Evolutionary conservation across 345 rosid species (phyloP).

Genomic region (Mangifera indica): DNA sequence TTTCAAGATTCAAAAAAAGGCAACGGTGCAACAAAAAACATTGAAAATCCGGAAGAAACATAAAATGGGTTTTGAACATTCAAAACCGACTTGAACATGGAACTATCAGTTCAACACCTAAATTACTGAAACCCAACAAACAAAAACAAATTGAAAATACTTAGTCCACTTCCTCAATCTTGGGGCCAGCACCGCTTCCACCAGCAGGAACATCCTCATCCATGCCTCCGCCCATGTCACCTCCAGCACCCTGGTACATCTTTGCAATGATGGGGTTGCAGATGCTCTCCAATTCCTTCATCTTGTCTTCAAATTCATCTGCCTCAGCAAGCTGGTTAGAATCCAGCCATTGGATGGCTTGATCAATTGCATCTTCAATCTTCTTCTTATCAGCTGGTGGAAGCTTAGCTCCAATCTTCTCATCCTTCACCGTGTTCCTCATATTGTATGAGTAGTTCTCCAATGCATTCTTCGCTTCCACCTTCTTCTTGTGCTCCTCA

Average conservation of each 20-base stretch:
- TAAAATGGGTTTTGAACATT: slow-evolving; percentile 5
- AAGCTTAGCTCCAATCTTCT: slow-evolving; percentile 67
- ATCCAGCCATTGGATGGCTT: slow-evolving; percentile 70
- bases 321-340: slow-evolving; percentile 74
- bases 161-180: slow-evolving; percentile 65
- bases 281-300: slow-evolving; percentile 81
- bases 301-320: slow-evolving; percentile 75
- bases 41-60: background rate
- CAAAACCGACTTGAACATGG: background rate
- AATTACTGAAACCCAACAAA: background rate
- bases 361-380: slow-evolving; percentile 59
- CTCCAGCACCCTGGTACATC: slow-evolving; percentile 77
- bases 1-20: background rate
- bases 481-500: slow-evolving; percentile 80
- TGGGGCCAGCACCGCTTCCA: slow-evolving; percentile 64
- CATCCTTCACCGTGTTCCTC: slow-evolving; percentile 72
- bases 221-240: slow-evolving; percentile 40
- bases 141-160: background rate
- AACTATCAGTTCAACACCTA: background rate
- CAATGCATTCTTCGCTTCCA: slow-evolving; percentile 67
- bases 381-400: slow-evolving; percentile 58
- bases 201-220: slow-evolving; percentile 49
- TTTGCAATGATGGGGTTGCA: slow-evolving; percentile 84
- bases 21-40: background rate
- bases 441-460: slow-evolving; percentile 74